Conservation (phyloP, 441 rosid genomes). For the Arabidopsis hybrid region DNA sequence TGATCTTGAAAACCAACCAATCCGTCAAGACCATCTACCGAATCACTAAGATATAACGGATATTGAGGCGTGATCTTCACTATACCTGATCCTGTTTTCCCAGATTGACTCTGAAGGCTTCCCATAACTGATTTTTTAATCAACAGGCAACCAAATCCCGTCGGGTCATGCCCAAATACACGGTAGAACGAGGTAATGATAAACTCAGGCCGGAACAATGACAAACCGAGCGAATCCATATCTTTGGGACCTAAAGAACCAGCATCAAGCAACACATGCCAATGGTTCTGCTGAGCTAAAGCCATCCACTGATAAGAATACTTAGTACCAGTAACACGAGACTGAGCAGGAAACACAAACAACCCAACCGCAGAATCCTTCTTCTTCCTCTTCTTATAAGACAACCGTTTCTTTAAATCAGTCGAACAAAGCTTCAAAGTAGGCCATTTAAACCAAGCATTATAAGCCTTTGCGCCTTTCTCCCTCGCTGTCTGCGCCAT, state of each 20-base stretch:
- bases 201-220: constrained; percentile 95
- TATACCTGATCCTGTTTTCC: constrained; percentile 95
- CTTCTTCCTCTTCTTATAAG: constrained; percentile 86
- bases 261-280: constrained; percentile 98
- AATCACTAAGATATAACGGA: constrained; percentile 88
- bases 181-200: constrained; percentile 91
- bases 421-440: constrained; percentile 93
- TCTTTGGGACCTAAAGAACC: constrained; percentile 98
- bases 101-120: constrained; percentile 89
- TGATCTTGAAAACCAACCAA: constrained; percentile 61
- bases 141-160: constrained; percentile 95
- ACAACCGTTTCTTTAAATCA: constrained; percentile 87
- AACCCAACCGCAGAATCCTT: constrained; percentile 89
- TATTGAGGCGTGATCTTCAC: constrained; percentile 94
- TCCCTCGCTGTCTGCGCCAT: constrained; percentile 93
- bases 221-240: constrained; percentile 96
- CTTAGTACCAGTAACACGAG: constrained; percentile 91
- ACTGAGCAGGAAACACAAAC: constrained; percentile 98
- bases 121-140: constrained; percentile 97
- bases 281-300: constrained; percentile 91
- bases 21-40: constrained; percentile 81
- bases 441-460: constrained; percentile 98
- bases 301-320: constrained; percentile 99
- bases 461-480: constrained; percentile 87
- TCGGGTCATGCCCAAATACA: constrained; percentile 93